Percentiles rank a stretch among this genome's conserved stretches.
Conservation (phyloP, 257 asterid species). For the Orobanche coerulescens region DNA sequence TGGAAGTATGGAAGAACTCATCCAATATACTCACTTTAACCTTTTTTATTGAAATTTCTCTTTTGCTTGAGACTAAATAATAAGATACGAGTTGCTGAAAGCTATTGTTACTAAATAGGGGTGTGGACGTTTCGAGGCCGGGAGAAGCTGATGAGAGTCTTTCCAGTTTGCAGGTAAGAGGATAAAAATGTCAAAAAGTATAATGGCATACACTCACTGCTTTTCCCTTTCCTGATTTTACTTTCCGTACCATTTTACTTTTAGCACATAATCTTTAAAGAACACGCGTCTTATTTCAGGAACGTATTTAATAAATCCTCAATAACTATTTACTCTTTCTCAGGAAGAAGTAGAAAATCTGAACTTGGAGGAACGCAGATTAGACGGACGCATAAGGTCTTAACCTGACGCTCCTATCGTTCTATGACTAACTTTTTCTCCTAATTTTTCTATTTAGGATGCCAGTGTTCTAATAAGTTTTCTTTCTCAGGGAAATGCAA, state of each 20-base stretch:
- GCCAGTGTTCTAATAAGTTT: constrained; percentile 19
- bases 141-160: constrained; percentile 75
- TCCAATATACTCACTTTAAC: too few relatives aligned
- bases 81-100: constrained; percentile 22
- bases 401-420: constrained; percentile 8
- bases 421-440: background rate
- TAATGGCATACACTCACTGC: background rate
- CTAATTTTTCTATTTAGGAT: constrained; percentile 5
- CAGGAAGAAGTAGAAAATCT: constrained; percentile 60
- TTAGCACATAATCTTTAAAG: constrained; percentile 14
- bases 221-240: background rate
- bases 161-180: constrained; percentile 70
- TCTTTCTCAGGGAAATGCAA: constrained; percentile 54
- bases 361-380: constrained; percentile 39
- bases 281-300: too few relatives aligned
- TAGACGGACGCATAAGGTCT: constrained; percentile 56
- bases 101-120: constrained; percentile 43
- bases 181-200: background rate
- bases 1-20: constrained; percentile 69
- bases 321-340: constrained; percentile 25
- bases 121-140: constrained; percentile 66
- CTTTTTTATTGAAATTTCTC: constrained; percentile 13
- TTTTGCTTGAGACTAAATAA: constrained; percentile 13
- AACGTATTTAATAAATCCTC: background rate
- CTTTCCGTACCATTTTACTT: background rate